Percentiles rank a stretch among this genome's conserved stretches.
phyloP scores from a whole-genome alignment of 2,329 filamentous ascomycete genomes.

The Calonectria pauciramosa region DNA sequence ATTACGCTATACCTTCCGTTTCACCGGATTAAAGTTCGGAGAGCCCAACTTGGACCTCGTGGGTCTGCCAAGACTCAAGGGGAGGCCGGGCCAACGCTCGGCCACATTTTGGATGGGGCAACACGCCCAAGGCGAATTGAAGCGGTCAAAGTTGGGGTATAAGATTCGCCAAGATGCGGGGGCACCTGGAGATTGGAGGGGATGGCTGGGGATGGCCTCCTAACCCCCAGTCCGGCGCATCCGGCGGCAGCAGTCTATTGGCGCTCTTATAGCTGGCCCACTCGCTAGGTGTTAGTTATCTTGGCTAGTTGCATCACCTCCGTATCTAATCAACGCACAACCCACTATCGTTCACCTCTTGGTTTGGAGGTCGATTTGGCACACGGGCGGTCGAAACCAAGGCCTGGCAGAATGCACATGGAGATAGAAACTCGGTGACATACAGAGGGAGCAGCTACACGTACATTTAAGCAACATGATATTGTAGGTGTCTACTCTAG shows the following conservation, averaged over 20 bases:
- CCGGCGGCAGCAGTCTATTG: background rate
- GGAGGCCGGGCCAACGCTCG: background rate
- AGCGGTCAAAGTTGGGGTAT: background rate
- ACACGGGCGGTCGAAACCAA: background rate
- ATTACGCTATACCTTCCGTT: background rate
- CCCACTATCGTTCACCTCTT: background rate
- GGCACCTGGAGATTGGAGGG: background rate
- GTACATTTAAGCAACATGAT: background rate
- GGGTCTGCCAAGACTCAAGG: background rate
- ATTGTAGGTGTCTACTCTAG: background rate
- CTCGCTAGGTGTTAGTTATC: background rate
- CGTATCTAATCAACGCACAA: background rate
- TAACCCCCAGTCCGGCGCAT: background rate
- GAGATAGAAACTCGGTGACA: background rate
- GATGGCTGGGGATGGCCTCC: background rate
- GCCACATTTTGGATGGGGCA: background rate
- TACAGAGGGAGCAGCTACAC: background rate
- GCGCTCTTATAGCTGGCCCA: slow-evolving; percentile 1
- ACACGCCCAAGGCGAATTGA: background rate
- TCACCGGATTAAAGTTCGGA: background rate
- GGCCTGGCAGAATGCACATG: background rate
- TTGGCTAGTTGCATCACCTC: background rate
- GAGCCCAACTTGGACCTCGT: background rate
- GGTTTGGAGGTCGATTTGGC: background rate
- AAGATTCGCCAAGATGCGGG: background rate